Evolutionary conservation across 768 basidiomycete genomes (phyloP).

Genomic region (Suillus brevipes): DNA sequence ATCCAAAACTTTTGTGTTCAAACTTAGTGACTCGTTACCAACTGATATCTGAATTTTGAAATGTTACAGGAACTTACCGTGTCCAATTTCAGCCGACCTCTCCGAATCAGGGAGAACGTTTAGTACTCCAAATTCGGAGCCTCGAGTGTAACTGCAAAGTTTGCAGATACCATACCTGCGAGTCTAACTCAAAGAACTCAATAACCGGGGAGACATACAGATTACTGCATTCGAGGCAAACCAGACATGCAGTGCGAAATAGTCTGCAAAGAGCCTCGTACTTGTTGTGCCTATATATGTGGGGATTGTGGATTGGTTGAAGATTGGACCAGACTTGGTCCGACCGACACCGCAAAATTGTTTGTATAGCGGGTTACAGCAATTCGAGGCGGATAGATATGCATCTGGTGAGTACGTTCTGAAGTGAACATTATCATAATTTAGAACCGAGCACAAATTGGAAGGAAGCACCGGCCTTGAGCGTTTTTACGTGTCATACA

Average conservation of each 20-base stretch:
- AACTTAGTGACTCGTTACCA: background rate
- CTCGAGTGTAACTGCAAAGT: no score
- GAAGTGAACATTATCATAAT: no score
- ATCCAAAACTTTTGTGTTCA: background rate
- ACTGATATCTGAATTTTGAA: background rate
- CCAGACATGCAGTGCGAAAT: background rate
- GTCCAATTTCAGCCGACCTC: background rate
- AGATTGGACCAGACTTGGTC: background rate
- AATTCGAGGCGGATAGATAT: background rate
- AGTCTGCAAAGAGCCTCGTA: no score
- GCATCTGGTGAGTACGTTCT: background rate
- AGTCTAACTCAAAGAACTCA: background rate
- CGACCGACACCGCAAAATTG: background rate
- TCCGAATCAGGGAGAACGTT: background rate
- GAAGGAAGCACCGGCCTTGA: background rate
- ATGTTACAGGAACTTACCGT: background rate
- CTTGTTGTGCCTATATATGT: background rate
- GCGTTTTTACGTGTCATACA: background rate
- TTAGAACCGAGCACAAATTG: no score
- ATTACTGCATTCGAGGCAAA: no score
- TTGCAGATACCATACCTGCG: background rate
- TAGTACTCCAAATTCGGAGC: background rate
- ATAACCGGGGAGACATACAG: background rate
- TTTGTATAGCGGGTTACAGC: no score
- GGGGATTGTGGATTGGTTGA: background rate